Evolutionary conservation across 495 filamentous ascomycete genomes (phyloP).

Genomic region (Neurospora sp.): DNA sequence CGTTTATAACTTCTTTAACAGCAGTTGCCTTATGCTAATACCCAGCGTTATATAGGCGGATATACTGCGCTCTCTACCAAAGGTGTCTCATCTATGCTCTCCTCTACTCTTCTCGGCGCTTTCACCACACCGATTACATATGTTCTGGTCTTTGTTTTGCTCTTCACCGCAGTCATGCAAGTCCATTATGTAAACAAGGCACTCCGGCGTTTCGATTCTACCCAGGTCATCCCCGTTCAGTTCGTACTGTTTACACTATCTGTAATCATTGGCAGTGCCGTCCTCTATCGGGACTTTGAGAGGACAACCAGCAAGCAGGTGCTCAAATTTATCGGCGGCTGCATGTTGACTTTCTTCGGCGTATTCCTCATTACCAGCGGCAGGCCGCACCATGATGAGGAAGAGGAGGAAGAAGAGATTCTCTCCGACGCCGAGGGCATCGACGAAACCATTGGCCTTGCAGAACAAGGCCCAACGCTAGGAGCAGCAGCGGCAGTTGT

Average conservation of each 20-base stretch:
- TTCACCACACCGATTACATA: conserved; percentile 91
- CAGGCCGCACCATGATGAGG: conserved; percentile 35
- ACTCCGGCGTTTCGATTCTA: conserved; percentile 88
- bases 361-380: conserved; percentile 87
- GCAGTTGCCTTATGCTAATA: conserved; percentile 1
- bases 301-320: conserved; percentile 58
- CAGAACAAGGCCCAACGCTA: conserved; percentile 22
- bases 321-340: conserved; percentile 79
- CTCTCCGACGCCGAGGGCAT: conserved; percentile 43
- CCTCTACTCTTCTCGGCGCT: conserved; percentile 73
- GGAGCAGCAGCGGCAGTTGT: not conserved
- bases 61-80: conserved; percentile 96
- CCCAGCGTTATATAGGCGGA: conserved; percentile 50
- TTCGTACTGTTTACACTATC: conserved; percentile 94
- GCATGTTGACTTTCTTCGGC: conserved; percentile 81
- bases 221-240: conserved; percentile 92
- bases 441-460: conserved; percentile 40
- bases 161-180: conserved; percentile 83
- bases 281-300: conserved; percentile 91
- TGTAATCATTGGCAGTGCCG: conserved; percentile 86
- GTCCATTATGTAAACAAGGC: conserved; percentile 94
- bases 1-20: conserved; percentile 14
- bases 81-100: conserved; percentile 88
- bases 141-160: conserved; percentile 62
- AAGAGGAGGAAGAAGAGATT: conserved; percentile 43